These are phyloP conservation scores for Dichotomopilus funicola DNA, from an alignment of 2,329 filamentous ascomycete species.

Conservation along the genomic window DNA sequence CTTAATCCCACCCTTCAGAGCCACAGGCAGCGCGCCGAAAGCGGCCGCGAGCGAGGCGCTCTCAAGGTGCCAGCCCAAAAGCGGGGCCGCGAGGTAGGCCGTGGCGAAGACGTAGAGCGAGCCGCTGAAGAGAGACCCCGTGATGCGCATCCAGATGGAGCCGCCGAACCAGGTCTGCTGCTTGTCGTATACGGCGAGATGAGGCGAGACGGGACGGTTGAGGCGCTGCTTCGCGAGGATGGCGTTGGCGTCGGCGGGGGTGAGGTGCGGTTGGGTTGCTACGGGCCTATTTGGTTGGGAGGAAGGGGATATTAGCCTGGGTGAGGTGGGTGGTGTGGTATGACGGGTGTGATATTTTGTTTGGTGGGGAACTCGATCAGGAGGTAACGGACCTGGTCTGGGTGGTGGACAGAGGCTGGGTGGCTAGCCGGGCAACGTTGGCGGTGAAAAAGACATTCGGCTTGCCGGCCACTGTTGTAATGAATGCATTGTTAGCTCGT, in stretches of 20 bases:
- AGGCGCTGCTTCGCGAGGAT: constrained; percentile 78
- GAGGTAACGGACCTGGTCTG: constrained; percentile 39
- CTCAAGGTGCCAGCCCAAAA: constrained; percentile 60
- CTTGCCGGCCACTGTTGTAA: constrained; percentile 31
- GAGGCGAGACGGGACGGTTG: constrained; percentile 74
- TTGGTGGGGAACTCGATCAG: background rate
- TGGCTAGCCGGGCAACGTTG: constrained; percentile 41
- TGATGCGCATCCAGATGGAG: constrained; percentile 71
- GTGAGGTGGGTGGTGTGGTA: background rate
- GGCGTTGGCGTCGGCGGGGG: constrained; percentile 45
- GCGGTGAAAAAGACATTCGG: constrained; percentile 42
- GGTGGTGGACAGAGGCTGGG: constrained; percentile 35
- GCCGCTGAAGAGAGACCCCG: constrained; percentile 66
- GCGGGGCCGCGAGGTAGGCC: constrained; percentile 73
- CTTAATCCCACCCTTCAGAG: constrained; percentile 53
- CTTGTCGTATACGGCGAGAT: constrained; percentile 78
- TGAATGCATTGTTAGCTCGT: constrained; percentile 2
- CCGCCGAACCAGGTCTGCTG: constrained; percentile 79
- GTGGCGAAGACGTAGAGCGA: constrained; percentile 72
- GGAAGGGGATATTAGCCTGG: background rate
- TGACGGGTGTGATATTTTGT: background rate
- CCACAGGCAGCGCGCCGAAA: constrained; percentile 52
- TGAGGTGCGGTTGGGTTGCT: constrained; percentile 49
- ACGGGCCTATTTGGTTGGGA: constrained; percentile 36
- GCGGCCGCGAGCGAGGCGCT: constrained; percentile 53